Evolutionary conservation across 768 basidiomycete genomes (phyloP).

Genomic region (Lactarius tabidus): DNA sequence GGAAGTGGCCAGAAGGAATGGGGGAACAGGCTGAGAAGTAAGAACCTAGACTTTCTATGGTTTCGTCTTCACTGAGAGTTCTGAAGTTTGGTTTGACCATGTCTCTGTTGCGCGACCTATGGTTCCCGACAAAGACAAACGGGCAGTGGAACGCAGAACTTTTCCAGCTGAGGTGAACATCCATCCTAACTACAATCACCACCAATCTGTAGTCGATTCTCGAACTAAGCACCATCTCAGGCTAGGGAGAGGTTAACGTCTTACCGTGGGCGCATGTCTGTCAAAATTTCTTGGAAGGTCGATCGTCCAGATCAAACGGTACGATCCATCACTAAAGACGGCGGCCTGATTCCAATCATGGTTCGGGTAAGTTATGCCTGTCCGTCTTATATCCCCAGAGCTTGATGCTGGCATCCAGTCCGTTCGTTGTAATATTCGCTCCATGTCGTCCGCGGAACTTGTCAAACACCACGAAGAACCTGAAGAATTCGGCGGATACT

Average conservation of each 20-base stretch:
- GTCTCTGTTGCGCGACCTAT: constrained; percentile 81
- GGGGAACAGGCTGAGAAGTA: constrained; percentile 86
- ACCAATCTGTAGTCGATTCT: not conserved
- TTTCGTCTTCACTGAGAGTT: constrained; percentile 17
- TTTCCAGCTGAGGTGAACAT: constrained; percentile 81
- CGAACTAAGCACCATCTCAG: constrained; percentile 37
- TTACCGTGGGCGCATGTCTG: constrained; percentile 86
- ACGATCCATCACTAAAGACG: constrained; percentile 70
- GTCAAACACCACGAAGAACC: constrained; percentile 92
- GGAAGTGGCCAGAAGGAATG: constrained; percentile 53
- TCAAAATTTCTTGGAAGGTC: constrained; percentile 82
- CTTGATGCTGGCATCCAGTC: constrained; percentile 48
- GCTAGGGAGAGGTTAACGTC: constrained; percentile 91
- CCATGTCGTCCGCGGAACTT: constrained; percentile 79
- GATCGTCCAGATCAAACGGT: constrained; percentile 58
- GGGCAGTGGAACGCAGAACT: constrained; percentile 67
- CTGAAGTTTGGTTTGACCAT: constrained; percentile 84
- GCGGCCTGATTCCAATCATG: constrained; percentile 95
- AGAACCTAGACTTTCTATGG: constrained; percentile 34
- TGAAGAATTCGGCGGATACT: constrained; percentile 98
- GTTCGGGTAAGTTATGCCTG: constrained; percentile 66
- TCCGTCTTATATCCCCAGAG: not conserved
- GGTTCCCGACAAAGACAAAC: constrained; percentile 78
- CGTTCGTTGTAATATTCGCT: constrained; percentile 85
- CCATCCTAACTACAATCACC: not conserved